Base-by-base conservation (phyloP, 805 yeast species). In the Hanseniaspora meyeri region DNA sequence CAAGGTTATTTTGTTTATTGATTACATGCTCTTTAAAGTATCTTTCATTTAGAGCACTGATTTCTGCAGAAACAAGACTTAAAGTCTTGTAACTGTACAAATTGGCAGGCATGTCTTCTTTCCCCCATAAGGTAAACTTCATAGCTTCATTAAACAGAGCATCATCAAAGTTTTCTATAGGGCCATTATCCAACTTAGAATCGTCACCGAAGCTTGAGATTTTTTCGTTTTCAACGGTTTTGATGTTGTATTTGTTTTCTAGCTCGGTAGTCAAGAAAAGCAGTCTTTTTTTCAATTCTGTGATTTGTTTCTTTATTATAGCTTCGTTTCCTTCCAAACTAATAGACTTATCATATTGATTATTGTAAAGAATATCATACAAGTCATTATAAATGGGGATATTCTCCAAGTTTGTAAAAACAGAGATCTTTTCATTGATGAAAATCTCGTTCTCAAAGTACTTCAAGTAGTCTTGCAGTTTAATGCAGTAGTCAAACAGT, bases 191-290 rank as follows among this genome's bases (percentile, higher is more conserved):
- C 11, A 17, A 5, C 10, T 20, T 24, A 2, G 17, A 11, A 12
- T 38, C 37, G 12, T 34, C 17, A 27, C 29, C 8, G 59, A 39
- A 10, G 14, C 17, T 47, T 62, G 58, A 52, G 62, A 59, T 10
- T 63, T 51, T 9, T 60, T 64, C 17, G 61, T 10, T 36, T 47
- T 32, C 50, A 48, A 17, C 17, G 17, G 36, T 38, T 20, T 24
- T 48, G 16, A 34, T 34, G 12, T 31, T 51, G 11, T 50, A 43
- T 31, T 59, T 60, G 24, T 61, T 63, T 8, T 69, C 66, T 12
- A 69, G 66, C n/a, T 66, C 60, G 12, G 63, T 65, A 55, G 65
- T 65, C 49, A 67, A 60, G 57, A 65, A 68, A 24, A 62, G 38
- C 36, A 67, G 50, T 55, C 70, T 62, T 17, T 62, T 57, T 52